Evolutionary conservation across 2,329 filamentous ascomycete species (phyloP), one percentile per base, ranked within the genome.

Genomic region (Penicillium sp.): DNA sequence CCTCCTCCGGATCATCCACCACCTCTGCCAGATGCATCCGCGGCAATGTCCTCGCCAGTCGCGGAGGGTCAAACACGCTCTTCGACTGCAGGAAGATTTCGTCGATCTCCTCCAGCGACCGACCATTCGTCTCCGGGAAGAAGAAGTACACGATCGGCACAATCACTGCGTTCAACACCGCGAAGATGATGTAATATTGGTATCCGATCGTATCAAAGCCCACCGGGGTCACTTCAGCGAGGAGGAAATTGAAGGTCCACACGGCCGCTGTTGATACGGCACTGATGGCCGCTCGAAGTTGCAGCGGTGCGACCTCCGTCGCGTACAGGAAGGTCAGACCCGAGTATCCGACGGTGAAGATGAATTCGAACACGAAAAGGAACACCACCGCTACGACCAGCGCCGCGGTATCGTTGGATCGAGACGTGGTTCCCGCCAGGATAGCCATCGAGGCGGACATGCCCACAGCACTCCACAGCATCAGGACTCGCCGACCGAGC

Each of bases 41-140:
- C n/a, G n/a, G n/a, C n/a, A n/a, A n/a, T n/a, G n/a, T n/a, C n/a
- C n/a, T n/a, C n/a, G n/a, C n/a, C n/a, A n/a, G n/a, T n/a, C n/a
- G n/a, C n/a, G 58, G 58, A 24, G 62, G 60, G 34, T 66, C 57
- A 29, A 64, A 58, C n/a, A 65, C 57, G 35, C 39, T 61, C 35
- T 59, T 68, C 0, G 64, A 57, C 47, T 61, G 63, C 22, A 62
- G 51, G 52, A 70, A 70, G n/a, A 70, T 67, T 43, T 67, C 63
- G 53, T 70, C 67, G 15, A 71, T 67, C 48, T 71, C 68, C 53
- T 72, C 69, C 12, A 71, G 54, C 0, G 67, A 62, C 6, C 64
- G 62, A 1, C 67, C 68, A 29, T 68, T 67, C 12, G 67, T 70
- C 54, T 71, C 69, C 0, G 69, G 69, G 51, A 68, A 71, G 55